phyloP scores from a whole-genome alignment of 1,139 yeast species.

The Blastobotrys ciferrii region DNA sequence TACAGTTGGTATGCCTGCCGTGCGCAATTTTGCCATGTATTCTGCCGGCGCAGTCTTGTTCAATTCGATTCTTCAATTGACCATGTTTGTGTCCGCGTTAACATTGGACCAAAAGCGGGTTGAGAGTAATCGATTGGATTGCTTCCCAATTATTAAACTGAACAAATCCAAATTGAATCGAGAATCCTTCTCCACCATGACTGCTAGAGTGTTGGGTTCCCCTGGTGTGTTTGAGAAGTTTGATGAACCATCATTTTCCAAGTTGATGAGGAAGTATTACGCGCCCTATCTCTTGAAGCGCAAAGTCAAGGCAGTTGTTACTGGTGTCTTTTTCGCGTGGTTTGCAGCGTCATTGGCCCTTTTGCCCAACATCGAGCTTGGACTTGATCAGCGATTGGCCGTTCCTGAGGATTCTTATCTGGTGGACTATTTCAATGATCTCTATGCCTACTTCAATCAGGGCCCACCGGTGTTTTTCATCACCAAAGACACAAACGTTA shows the following conservation, averaged over 20 bases:
- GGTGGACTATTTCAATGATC: constrained; percentile 73
- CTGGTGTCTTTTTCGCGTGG: constrained; percentile 57
- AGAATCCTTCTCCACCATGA: constrained; percentile 26
- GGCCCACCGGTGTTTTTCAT: constrained; percentile 95
- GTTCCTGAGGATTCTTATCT: constrained; percentile 80
- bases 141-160: constrained; percentile 39
- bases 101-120: constrained; percentile 63
- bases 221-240: constrained; percentile 31
- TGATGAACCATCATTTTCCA: constrained; percentile 38
- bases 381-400: constrained; percentile 87
- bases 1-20: constrained; percentile 91
- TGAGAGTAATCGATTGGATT: constrained; percentile 59
- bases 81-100: constrained; percentile 73
- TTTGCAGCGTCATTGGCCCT: constrained; percentile 65
- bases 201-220: constrained; percentile 29
- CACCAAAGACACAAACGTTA: constrained; percentile 61
- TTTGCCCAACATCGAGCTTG: constrained; percentile 68
- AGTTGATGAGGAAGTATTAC: constrained; percentile 43
- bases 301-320: constrained; percentile 48
- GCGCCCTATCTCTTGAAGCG: constrained; percentile 57
- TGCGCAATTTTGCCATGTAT: constrained; percentile 83
- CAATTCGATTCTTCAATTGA: constrained; percentile 75
- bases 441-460: constrained; percentile 68
- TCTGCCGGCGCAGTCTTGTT: constrained; percentile 83
- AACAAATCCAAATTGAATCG: constrained; percentile 17